phyloP scores from a whole-genome alignment of 2,329 filamentous ascomycete genomes.

The Fusarium sp. region DNA sequence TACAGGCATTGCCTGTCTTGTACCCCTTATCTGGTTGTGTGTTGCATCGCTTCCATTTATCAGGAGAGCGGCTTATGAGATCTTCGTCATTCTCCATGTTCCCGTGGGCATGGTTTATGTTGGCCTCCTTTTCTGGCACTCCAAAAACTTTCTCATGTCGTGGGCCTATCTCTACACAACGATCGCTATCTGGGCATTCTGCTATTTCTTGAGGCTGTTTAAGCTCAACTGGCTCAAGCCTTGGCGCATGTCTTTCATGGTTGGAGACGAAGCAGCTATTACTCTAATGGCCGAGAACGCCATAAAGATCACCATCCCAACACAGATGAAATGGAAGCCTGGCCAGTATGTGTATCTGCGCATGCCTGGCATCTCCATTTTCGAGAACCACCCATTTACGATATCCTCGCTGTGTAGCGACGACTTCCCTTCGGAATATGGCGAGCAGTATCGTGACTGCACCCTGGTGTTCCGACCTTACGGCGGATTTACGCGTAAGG shows the following conservation, averaged over 20 bases:
- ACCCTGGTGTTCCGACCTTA: constrained; percentile 93
- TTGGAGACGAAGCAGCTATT: constrained; percentile 91
- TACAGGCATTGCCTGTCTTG: constrained; percentile 83
- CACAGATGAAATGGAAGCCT: constrained; percentile 90
- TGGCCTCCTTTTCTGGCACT: constrained; percentile 93
- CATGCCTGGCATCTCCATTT: constrained; percentile 89
- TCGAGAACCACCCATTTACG: constrained; percentile 96
- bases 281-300: constrained; percentile 91
- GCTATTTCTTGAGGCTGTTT: constrained; percentile 79
- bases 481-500: constrained; percentile 86
- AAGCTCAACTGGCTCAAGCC: constrained; percentile 92
- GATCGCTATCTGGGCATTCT: constrained; percentile 79
- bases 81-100: constrained; percentile 84
- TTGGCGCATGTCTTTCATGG: constrained; percentile 80
- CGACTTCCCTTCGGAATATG: constrained; percentile 92
- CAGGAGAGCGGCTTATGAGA: constrained; percentile 81
- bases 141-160: constrained; percentile 88
- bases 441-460: constrained; percentile 87
- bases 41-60: constrained; percentile 84
- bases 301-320: constrained; percentile 95
- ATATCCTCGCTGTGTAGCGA: constrained; percentile 92
- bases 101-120: constrained; percentile 85
- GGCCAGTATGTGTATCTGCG: constrained; percentile 95
- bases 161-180: constrained; percentile 91
- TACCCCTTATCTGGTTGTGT: constrained; percentile 84